Percentiles rank a stretch among this genome's conserved stretches.
These are phyloP conservation scores for Amoeboaphelidium occidentale DNA, from an alignment of 371 early-diverging fungal genomes.

Conservation along the genomic window DNA sequence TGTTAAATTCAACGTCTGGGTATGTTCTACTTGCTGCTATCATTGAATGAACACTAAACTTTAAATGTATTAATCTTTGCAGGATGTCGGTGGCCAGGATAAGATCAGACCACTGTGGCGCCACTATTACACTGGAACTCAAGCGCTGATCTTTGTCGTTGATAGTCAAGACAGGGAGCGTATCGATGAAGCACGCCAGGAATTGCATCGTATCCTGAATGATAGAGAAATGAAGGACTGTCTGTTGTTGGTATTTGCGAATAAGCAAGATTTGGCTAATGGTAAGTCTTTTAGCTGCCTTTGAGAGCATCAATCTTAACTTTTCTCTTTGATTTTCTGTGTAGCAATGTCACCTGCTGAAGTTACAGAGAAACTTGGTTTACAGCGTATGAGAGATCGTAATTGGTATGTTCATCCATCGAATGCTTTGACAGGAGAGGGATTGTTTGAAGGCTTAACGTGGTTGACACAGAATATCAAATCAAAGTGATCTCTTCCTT, in stretches of 20 bases:
- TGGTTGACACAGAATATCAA: slow-evolving; percentile 62
- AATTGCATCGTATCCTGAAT: slow-evolving; percentile 47
- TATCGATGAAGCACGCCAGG: slow-evolving; percentile 56
- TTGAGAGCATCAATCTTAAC: slow-evolving; percentile 1
- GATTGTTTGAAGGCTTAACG: slow-evolving; percentile 59
- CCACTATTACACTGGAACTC: slow-evolving; percentile 54
- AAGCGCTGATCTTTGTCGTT: slow-evolving; percentile 63
- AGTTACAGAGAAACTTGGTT: slow-evolving; percentile 46
- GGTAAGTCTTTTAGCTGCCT: slow-evolving; percentile 12
- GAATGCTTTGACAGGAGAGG: slow-evolving; percentile 64
- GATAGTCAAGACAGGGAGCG: slow-evolving; percentile 60
- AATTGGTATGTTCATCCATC: slow-evolving; percentile 64
- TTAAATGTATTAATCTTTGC: slow-evolving; percentile 25
- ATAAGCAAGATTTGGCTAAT: slow-evolving; percentile 60
- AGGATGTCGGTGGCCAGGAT: slow-evolving; percentile 95
- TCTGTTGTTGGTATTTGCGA: slow-evolving; percentile 53
- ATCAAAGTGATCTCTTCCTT: too few relatives aligned
- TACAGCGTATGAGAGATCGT: slow-evolving; percentile 45
- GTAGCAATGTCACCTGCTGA: slow-evolving; percentile 46
- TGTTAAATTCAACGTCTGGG: slow-evolving; percentile 80
- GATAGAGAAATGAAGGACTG: slow-evolving; percentile 64
- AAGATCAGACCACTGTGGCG: slow-evolving; percentile 82
- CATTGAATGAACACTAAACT: background rate
- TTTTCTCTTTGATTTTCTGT: background rate
- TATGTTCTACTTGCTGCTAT: slow-evolving; percentile 7